Evolutionary conservation across 2,329 filamentous ascomycete species (phyloP), one percentile per base, ranked within the genome.

Genomic region (Nothophoma quercina): DNA sequence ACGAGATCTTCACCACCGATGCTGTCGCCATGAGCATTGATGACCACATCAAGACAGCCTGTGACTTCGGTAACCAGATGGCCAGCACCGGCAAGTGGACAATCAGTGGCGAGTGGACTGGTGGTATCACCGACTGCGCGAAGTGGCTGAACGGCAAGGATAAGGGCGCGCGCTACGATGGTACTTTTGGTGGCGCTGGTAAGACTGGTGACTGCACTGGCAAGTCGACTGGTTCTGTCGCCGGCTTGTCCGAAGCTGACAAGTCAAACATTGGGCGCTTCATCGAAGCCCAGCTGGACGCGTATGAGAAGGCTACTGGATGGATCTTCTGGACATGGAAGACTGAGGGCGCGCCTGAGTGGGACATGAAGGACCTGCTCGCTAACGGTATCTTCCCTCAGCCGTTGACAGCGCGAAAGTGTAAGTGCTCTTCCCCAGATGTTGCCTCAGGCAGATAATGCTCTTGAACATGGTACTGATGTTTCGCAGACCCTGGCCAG

Each of bases 291-390:
- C 78, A 81, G 60, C 73, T 81, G 3, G 74, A 77, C 29, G 78
- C 75, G 1, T 81, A 72, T 47, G 79, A 81, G 68, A 78, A 77
- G 70, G 77, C 76, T 4, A 69, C 58, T 2, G 78, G 78, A 1
- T 81, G 78, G 78, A 77, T 80, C 59, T 80, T 79, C 66, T 81
- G 79, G 79, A 78, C 75, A 4, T 80, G 78, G 78, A 79, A 79
- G 72, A 80, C 77, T 1, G 78, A 81, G 62, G 71, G 71, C 19
- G 77, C 78, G 26, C 78, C 78, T 2, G 78, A 80, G 58, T 80
- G 78, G 78, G 75, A 81, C 49, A 79, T 80, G 76, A 60, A 78
- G 62, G 71, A 74, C 18, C 61, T 80, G 51, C 59, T 77, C 12
- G 66, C 65, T 21, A 74, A 72, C 25, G 78, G 78, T 5, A 59